Base-by-base conservation (phyloP, 2,329 filamentous ascomycete species). In the Sporothrix brasiliensis region DNA sequence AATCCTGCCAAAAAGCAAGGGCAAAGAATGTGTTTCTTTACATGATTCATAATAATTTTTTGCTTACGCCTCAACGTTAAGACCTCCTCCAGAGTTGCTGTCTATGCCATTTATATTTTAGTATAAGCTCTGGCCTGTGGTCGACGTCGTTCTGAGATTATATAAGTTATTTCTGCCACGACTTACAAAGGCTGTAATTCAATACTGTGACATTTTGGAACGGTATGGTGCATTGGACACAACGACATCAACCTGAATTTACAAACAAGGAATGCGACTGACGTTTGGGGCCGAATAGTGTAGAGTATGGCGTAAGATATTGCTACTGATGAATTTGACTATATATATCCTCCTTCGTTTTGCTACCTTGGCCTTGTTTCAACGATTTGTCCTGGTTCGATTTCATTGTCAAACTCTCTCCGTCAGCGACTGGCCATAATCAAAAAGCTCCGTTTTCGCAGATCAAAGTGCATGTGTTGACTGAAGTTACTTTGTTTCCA, bases 381-480 rank as follows among this genome's bases (percentile, higher is more conserved):
- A 30, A 16, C 19, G 34, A n/a, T 58, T 58, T 39, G 19, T 58
- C 16, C 30, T n/a, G 16, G 21, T 13, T 41, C 39, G 19, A 58
- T 13, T 19, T 30, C 13, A n/a, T 41, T 58, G n/a, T n/a, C 34
- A 27, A 6, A 14, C 27, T 19, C 10, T 56, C 5, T 30, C 27
- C 53, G 19, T 34, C 53, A 34, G 53, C 11, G 30, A 21, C n/a
- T 30, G 56, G 56, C 24, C 34, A 60, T 60, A 60, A 41, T 60
- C 19, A 4, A 4, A 21, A 47, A 61, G 58, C 58, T 61, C 58
- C 39, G n/a, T 47, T 47, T 24, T 63, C 13, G n/a, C n/a, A 9
- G 11, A 13, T 44, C 27, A 47, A 63, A 19, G 58, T 14, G 34
- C 34, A 4, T 61, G n/a, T n/a, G 11, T 61, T 44, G 39, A 24